These are phyloP conservation scores for Neoascochyta sp. DNA, from an alignment of 2,329 filamentous ascomycete species.

Conservation along the genomic window DNA sequence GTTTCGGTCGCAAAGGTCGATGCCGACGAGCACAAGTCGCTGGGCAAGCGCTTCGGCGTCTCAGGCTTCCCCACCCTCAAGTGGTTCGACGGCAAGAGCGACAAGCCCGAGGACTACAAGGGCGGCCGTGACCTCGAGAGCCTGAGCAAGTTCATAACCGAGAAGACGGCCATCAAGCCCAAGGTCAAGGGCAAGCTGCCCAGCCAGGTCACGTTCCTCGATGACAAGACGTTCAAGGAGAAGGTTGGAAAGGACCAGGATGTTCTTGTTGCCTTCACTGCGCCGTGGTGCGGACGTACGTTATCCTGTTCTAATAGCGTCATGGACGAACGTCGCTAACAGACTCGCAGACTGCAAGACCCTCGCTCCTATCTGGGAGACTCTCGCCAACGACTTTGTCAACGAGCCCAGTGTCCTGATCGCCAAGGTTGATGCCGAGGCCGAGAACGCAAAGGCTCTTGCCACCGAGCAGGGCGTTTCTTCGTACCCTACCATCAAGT, in stretches of 20 bases:
- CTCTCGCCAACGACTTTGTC: slow-evolving; percentile 74
- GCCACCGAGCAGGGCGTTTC: slow-evolving; percentile 72
- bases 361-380: slow-evolving; percentile 87
- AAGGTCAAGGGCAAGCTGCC: slow-evolving; percentile 71
- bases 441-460: slow-evolving; percentile 75
- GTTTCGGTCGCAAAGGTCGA: slow-evolving; percentile 94
- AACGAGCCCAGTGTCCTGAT: slow-evolving; percentile 76
- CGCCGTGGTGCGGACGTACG: slow-evolving; percentile 97
- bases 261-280: slow-evolving; percentile 93
- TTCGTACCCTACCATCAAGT: slow-evolving; percentile 97
- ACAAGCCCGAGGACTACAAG: slow-evolving; percentile 78
- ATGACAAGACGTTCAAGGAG: slow-evolving; percentile 72
- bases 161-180: slow-evolving; percentile 81
- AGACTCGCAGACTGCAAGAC: slow-evolving; percentile 79
- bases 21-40: slow-evolving; percentile 78
- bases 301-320: slow-evolving; percentile 27
- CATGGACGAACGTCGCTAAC: slow-evolving; percentile 7
- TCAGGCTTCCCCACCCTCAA: slow-evolving; percentile 97
- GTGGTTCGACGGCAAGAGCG: slow-evolving; percentile 94
- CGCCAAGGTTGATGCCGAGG: slow-evolving; percentile 94
- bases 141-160: slow-evolving; percentile 71
- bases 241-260: slow-evolving; percentile 80
- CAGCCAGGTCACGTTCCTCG: slow-evolving; percentile 75
- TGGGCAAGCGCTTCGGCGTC: slow-evolving; percentile 83
- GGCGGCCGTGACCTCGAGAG: slow-evolving; percentile 85